phyloP scores from a whole-genome alignment of 176 grass and related monocot genomes.

The Juncus effusus region DNA sequence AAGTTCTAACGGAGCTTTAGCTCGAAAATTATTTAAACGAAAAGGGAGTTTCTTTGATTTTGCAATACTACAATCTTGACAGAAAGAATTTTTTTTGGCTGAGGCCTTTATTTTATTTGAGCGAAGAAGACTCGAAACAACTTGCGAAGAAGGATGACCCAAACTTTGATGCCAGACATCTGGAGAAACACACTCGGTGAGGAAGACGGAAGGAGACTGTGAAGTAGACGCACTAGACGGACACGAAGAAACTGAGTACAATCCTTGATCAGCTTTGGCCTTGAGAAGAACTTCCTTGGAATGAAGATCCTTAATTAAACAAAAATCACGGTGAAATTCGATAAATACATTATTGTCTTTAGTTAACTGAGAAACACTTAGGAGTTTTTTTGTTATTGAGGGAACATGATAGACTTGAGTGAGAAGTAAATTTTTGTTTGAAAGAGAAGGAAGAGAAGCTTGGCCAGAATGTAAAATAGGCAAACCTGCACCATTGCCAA shows the following conservation, averaged over 20 bases:
- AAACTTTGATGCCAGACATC: constrained; percentile 9
- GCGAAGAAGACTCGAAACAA: background rate
- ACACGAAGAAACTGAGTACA: background rate
- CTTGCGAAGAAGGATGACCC: background rate
- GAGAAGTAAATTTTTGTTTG: background rate
- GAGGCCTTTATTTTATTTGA: background rate
- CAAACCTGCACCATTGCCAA: constrained; percentile 3
- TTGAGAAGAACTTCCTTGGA: background rate
- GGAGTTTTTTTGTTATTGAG: constrained; percentile 1
- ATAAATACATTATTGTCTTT: background rate
- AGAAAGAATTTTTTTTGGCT: no score
- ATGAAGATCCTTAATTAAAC: background rate
- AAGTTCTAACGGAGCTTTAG: background rate
- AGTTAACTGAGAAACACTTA: background rate
- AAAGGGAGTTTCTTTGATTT: no score
- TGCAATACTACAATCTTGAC: background rate
- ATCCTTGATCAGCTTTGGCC: background rate
- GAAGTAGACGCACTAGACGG: no score
- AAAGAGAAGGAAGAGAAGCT: background rate
- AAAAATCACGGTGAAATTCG: background rate
- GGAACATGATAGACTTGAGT: constrained; percentile 3
- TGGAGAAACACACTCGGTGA: background rate
- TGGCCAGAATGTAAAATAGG: constrained; percentile 1
- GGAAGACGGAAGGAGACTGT: background rate
- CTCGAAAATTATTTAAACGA: background rate